A percentile compares a stretch with the other conserved stretches of the same genome.
Conservation (phyloP, 1,139 yeast species). For the Protomyces lactucae-debilis region DNA sequence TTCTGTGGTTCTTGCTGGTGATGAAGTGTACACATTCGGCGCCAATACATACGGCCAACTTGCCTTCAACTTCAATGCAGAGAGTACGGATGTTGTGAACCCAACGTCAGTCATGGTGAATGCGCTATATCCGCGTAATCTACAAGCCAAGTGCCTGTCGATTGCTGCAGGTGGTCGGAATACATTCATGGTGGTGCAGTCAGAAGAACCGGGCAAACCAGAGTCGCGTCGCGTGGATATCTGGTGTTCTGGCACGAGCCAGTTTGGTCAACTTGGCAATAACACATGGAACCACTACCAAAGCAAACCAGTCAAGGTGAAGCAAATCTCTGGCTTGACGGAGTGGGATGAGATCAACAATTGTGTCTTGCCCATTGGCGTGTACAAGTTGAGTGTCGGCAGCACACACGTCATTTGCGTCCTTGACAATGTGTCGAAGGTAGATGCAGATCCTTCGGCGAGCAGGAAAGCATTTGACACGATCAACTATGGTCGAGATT, state of each 20-base stretch:
- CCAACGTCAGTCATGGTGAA: slow-evolving; percentile 55
- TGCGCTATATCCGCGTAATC: slow-evolving; percentile 41
- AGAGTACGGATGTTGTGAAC: slow-evolving; percentile 61
- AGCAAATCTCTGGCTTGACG: slow-evolving; percentile 44
- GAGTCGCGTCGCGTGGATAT: slow-evolving; percentile 32
- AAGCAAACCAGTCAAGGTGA: slow-evolving; percentile 58
- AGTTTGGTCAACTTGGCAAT: slow-evolving; percentile 82
- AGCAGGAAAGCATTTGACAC: slow-evolving; percentile 14
- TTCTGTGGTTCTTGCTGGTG: slow-evolving; percentile 58
- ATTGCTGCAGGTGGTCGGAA: slow-evolving; percentile 67
- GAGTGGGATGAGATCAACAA: slow-evolving; percentile 48
- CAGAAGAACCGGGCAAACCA: slow-evolving; percentile 31
- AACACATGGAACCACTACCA: slow-evolving; percentile 72
- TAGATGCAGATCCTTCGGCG: slow-evolving; percentile 28
- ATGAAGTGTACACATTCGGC: slow-evolving; percentile 75
- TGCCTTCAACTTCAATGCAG: slow-evolving; percentile 58
- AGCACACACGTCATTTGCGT: slow-evolving; percentile 61
- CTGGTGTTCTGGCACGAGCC: slow-evolving; percentile 72
- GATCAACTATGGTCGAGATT: slow-evolving; percentile 44
- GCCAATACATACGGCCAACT: slow-evolving; percentile 76
- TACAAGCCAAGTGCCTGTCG: slow-evolving; percentile 42
- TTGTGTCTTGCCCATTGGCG: slow-evolving; percentile 28
- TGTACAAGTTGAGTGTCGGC: slow-evolving; percentile 45
- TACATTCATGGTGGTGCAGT: slow-evolving; percentile 45
- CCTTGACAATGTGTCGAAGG: slow-evolving; percentile 46